Conservation (phyloP, 2,329 filamentous ascomycete genomes). For the Penicillium palitans region DNA sequence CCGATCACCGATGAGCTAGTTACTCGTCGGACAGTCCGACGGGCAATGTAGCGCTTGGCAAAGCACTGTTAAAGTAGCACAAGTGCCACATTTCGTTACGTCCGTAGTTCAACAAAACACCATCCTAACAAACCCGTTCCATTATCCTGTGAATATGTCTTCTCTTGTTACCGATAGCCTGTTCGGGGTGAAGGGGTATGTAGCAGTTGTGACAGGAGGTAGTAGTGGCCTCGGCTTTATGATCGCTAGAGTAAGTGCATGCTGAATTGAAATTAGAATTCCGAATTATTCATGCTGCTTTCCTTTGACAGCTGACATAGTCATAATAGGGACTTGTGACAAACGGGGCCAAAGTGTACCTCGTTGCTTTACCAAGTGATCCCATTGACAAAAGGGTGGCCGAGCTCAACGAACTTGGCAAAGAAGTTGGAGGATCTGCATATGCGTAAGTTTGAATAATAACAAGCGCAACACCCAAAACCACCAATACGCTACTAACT, state of each 20-base stretch:
- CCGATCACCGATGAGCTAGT: neutral
- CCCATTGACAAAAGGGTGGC: slow-evolving; percentile 42
- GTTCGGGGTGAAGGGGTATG: slow-evolving; percentile 43
- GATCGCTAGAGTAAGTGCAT: slow-evolving; percentile 44
- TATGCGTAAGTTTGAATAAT: slow-evolving; percentile 34
- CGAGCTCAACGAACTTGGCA: slow-evolving; percentile 44
- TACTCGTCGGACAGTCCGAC: neutral
- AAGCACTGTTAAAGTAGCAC: neutral
- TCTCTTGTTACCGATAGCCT: slow-evolving; percentile 19
- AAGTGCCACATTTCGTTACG: neutral
- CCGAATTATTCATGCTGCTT: neutral
- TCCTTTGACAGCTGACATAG: neutral
- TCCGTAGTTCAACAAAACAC: too few relatives aligned
- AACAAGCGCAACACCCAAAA: neutral
- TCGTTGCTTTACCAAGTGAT: slow-evolving; percentile 46
- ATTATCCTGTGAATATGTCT: slow-evolving; percentile 8
- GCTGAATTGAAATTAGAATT: neutral
- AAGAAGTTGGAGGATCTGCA: slow-evolving; percentile 39
- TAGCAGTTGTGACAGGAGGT: slow-evolving; percentile 49
- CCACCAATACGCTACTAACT: neutral
- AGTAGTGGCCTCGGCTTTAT: slow-evolving; percentile 51
- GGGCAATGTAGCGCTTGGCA: neutral
- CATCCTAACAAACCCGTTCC: neutral
- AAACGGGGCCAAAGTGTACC: slow-evolving; percentile 52
- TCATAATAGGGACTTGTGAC: slow-evolving; percentile 42